These are phyloP conservation scores for Debaryomyces udenii DNA, from an alignment of 1,139 yeast species.

Conservation along the genomic window DNA sequence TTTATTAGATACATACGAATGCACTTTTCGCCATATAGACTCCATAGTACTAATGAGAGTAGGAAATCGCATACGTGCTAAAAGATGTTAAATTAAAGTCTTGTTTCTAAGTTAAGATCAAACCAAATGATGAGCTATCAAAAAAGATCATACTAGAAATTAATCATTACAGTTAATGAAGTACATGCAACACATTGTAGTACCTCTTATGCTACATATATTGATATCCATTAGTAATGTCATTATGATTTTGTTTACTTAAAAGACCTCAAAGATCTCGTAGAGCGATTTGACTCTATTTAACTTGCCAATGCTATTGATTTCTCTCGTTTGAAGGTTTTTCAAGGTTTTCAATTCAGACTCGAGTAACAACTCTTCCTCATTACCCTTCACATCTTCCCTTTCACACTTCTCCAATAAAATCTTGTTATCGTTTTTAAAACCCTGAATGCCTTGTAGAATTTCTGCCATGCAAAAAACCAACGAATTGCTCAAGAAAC, in stretches of 20 bases:
- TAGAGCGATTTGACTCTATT: constrained; percentile 57
- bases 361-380: constrained; percentile 70
- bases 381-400: constrained; percentile 87
- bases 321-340: constrained; percentile 59
- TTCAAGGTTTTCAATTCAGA: constrained; percentile 75
- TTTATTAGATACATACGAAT: no score
- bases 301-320: constrained; percentile 54
- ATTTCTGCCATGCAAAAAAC: constrained; percentile 59
- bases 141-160: no score
- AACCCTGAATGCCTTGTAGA: constrained; percentile 54
- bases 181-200: no score
- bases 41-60: no score
- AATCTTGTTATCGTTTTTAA: constrained; percentile 65
- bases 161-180: no score
- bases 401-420: constrained; percentile 80
- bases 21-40: no score
- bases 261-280: constrained; percentile 49
- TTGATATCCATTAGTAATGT: no score
- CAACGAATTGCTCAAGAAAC: constrained; percentile 39
- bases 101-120: no score
- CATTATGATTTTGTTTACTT: background rate
- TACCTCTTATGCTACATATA: no score
- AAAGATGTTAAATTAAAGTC: no score
- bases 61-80: no score
- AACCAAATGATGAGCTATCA: no score